Evolutionary conservation across 768 basidiomycete genomes (phyloP), one percentile per base, ranked within the genome.

Genomic region (Leucogyrophana mollusca): DNA sequence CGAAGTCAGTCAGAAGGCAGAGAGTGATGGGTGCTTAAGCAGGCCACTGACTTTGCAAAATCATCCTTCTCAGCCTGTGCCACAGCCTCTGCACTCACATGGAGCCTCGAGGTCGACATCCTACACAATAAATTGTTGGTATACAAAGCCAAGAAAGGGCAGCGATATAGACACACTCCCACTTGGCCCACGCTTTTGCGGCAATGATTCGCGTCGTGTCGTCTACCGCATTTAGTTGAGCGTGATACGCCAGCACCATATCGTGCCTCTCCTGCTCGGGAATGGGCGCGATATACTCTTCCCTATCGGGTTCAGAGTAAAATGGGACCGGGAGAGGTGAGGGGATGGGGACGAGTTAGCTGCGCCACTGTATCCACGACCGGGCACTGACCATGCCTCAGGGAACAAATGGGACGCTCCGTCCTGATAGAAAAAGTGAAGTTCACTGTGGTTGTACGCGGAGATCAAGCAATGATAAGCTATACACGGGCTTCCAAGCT

Each of bases 401-500:
- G 91, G 90, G 73, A 92, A 93, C 23, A 91, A 64, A 60, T 87
- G 83, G 4, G 84, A 85, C 9, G 89, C 69, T 11, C 91, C 91
- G 2, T 88, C 79, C 70, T 94, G 92, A 66, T 94, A 96, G 73
- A 96, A 95, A 73, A 94, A 97, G 16, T 79, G 76, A 33, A 96
- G 77, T 66, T 97, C 94, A 55, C 83, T 73, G 25, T 18, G 1
- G 24, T n/a, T 16, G 30, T n/a, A 23, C 11, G 7, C 17, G 20
- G 40, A 33, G 22, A 21, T 14, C 9, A 41, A 34, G 32, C 20
- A 9, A 9, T 46, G 23, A 13, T 17, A 13, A 11, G 13, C 24
- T 21, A 22, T 35, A 35, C 32, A 27, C 13, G 9, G 25, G 37
- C 13, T 24, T 32, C 10, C n/a, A 16, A 22, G 13, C 62, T 21